phyloP scores from a whole-genome alignment of 2,329 filamentous ascomycete genomes.

The Colletotrichum sublineola region DNA sequence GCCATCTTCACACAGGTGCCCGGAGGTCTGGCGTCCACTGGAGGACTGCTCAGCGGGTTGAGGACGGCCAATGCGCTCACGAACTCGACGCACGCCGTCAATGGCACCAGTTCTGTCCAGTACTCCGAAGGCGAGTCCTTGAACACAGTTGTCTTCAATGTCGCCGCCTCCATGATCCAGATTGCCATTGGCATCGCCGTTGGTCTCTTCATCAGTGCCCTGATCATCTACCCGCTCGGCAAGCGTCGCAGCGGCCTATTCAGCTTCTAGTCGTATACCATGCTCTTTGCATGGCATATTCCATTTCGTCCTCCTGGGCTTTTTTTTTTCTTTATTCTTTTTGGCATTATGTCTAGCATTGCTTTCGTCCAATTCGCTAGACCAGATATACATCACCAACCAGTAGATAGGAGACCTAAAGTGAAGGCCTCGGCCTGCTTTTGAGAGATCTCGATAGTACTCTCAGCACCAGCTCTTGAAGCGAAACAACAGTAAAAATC shows the following conservation, averaged over 20 bases:
- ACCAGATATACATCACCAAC: not conserved
- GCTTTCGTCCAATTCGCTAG: not conserved
- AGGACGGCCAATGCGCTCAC: conserved; percentile 59
- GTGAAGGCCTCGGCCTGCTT: not conserved
- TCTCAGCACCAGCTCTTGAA: not conserved
- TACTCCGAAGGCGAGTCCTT: conserved; percentile 43
- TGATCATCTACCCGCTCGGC: conserved; percentile 63
- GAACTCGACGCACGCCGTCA: conserved; percentile 52
- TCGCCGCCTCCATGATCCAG: conserved; percentile 65
- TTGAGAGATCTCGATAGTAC: not conserved
- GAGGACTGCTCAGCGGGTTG: conserved; percentile 61
- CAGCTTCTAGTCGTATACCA: conserved; percentile 55
- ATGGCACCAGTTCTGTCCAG: conserved; percentile 51
- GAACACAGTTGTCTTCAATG: conserved; percentile 58
- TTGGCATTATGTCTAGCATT: not conserved
- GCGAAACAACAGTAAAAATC: conserved; percentile 9
- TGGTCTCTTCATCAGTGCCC: conserved; percentile 63
- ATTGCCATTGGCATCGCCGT: conserved; percentile 66
- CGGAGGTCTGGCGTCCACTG: conserved; percentile 61
- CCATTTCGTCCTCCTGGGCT: not conserved
- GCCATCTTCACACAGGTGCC: conserved; percentile 65
- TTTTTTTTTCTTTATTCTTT: not conserved
- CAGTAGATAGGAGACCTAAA: not conserved
- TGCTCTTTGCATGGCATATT: not conserved
- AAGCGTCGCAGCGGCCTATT: conserved; percentile 64